A percentile compares a stretch with the other conserved stretches of the same genome.
Conservation (phyloP, 108 stramenopile genomes). For the Conticribra guillardii region DNA sequence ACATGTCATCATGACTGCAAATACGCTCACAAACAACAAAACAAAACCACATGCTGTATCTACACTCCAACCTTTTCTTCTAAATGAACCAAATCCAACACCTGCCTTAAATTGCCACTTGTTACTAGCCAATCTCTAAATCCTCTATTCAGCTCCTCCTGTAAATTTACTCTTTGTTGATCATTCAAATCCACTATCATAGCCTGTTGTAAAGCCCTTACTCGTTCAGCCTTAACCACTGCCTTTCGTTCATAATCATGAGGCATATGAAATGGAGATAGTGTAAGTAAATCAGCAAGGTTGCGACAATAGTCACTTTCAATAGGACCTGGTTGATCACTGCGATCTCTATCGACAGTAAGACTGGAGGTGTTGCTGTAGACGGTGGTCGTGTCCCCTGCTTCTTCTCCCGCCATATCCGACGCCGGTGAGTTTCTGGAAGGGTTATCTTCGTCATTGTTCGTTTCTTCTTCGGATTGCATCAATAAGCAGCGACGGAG, state of each 20-base stretch:
- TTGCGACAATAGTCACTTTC: slow-evolving; percentile 84
- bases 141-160: slow-evolving; percentile 83
- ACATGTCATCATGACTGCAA: background rate
- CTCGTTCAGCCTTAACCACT: slow-evolving; percentile 74
- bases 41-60: too few species aligned
- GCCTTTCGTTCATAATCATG: slow-evolving; percentile 82
- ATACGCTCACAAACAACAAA: too few species aligned
- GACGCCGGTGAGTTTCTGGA: background rate
- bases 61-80: slow-evolving; percentile 54
- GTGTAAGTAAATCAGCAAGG: slow-evolving; percentile 72
- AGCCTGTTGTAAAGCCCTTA: slow-evolving; percentile 71
- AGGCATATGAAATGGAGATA: slow-evolving; percentile 87
- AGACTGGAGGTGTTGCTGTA: slow-evolving; percentile 36
- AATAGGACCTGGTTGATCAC: slow-evolving; percentile 26
- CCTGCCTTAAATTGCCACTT: slow-evolving; percentile 91
- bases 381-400: slow-evolving; percentile 32
- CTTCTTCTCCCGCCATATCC: slow-evolving; percentile 26
- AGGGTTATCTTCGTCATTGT: slow-evolving; percentile 25
- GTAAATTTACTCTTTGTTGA: slow-evolving; percentile 64
- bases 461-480: slow-evolving; percentile 53
- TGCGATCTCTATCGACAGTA: slow-evolving; percentile 41
- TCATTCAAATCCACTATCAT: slow-evolving; percentile 72
- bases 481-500: slow-evolving; percentile 48
- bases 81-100: slow-evolving; percentile 90
- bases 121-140: slow-evolving; percentile 92